Evolutionary conservation across 306 rosid genomes (phyloP).

Genomic region (Begonia masoniana): DNA sequence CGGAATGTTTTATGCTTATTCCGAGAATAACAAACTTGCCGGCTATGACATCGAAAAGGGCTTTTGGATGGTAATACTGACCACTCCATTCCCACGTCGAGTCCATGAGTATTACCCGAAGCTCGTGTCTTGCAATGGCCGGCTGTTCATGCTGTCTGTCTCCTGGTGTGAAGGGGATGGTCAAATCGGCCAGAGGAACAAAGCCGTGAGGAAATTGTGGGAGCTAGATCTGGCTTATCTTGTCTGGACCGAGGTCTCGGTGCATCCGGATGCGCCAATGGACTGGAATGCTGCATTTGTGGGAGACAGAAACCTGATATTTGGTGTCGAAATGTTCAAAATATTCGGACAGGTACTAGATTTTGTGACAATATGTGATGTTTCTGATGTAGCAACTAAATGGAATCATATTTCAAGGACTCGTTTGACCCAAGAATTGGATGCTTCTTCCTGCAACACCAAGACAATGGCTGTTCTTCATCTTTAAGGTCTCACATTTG

Average conservation of each 20-base stretch:
- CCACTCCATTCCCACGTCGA: conserved; percentile 51
- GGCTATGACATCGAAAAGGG: conserved; percentile 70
- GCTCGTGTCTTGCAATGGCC: conserved; percentile 58
- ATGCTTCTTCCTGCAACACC: conserved; percentile 85
- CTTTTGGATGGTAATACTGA: conserved; percentile 63
- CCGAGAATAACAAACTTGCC: conserved; percentile 72
- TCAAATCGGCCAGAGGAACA: conserved; percentile 74
- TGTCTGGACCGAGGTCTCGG: conserved; percentile 72
- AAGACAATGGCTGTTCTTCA: conserved; percentile 80
- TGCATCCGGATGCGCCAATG: conserved; percentile 99
- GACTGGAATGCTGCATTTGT: conserved; percentile 93
- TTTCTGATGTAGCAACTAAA: conserved; percentile 40
- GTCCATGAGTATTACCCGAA: conserved; percentile 75
- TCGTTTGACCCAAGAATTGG: conserved; percentile 67
- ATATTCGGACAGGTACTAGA: conserved; percentile 94
- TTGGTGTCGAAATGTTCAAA: conserved; percentile 97
- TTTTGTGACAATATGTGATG: conserved; percentile 78
- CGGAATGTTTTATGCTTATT: conserved; percentile 68
- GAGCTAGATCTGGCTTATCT: conserved; percentile 75
- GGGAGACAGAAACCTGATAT: conserved; percentile 61
- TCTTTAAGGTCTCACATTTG: conserved; percentile 25
- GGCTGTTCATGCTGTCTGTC: conserved; percentile 64
- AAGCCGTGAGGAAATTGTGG: conserved; percentile 87
- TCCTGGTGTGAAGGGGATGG: conserved; percentile 99
- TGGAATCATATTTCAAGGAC: conserved; percentile 89